phyloP scores from a whole-genome alignment of 1,139 yeast genomes.

The Torulaspora pretoriensis region DNA sequence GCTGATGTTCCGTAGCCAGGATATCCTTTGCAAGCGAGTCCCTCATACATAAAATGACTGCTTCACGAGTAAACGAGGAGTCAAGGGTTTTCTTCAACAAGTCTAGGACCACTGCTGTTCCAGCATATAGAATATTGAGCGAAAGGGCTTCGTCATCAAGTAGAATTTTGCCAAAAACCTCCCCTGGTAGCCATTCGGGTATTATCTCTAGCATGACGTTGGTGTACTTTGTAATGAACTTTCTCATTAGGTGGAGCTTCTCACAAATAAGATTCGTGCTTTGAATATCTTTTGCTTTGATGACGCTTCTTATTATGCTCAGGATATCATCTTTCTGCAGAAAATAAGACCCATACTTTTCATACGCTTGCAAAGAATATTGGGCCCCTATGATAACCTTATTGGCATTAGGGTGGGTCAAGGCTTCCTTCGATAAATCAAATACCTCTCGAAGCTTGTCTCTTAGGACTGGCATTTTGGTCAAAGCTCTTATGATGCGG shows the following conservation, averaged over 20 bases:
- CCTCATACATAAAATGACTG: constrained; percentile 16
- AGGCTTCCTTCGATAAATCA: constrained; percentile 17
- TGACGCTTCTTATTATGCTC: constrained; percentile 17
- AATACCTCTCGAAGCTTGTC: constrained; percentile 19
- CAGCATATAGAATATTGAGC: constrained; percentile 20
- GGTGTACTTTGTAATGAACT: constrained; percentile 25
- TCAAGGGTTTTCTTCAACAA: constrained; percentile 26
- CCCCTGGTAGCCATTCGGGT: constrained; percentile 32
- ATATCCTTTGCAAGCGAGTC: constrained; percentile 4
- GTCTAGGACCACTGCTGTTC: constrained; percentile 26
- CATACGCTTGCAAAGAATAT: constrained; percentile 29
- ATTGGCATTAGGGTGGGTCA: constrained; percentile 25
- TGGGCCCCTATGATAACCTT: constrained; percentile 30
- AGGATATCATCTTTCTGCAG: constrained; percentile 16
- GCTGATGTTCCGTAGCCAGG: constrained; percentile 14
- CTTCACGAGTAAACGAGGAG: constrained; percentile 10
- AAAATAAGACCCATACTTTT: constrained; percentile 25
- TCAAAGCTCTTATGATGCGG: constrained; percentile 20
- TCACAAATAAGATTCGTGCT: constrained; percentile 30
- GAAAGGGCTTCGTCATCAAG: constrained; percentile 23
- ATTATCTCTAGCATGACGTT: constrained; percentile 23
- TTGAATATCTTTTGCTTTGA: constrained; percentile 23
- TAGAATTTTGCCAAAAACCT: constrained; percentile 26
- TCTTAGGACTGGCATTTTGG: constrained; percentile 13
- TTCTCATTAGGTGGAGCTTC: constrained; percentile 26